Evolutionary conservation across 2,329 filamentous ascomycete species (phyloP).

Genomic region (Aspergillus pseudoviridinutans): DNA sequence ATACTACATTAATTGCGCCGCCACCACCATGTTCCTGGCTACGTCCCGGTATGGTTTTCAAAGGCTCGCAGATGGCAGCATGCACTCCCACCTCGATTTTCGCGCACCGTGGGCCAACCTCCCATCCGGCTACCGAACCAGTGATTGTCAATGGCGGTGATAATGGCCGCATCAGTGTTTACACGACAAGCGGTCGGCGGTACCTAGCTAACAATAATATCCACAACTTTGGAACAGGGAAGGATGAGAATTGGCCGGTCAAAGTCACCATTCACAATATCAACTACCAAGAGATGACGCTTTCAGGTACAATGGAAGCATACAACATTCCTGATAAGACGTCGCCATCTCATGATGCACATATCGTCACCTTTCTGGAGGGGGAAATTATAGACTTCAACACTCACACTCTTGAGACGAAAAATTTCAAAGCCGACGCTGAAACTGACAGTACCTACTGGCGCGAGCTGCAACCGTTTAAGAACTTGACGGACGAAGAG

Average conservation of each 20-base stretch:
- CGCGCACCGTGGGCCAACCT: constrained; percentile 25
- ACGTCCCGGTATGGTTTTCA: constrained; percentile 57
- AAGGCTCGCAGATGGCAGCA: constrained; percentile 58
- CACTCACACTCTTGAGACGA: constrained; percentile 45
- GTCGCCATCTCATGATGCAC: constrained; percentile 37
- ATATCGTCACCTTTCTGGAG: constrained; percentile 64
- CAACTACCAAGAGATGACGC: constrained; percentile 57
- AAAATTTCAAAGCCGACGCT: constrained; percentile 44
- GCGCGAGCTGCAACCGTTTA: constrained; percentile 47
- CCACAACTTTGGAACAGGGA: constrained; percentile 20
- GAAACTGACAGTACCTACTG: constrained; percentile 48
- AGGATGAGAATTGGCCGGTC: constrained; percentile 63
- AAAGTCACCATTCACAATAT: constrained; percentile 62
- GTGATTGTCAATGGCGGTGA: constrained; percentile 35
- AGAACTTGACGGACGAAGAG: constrained; percentile 41
- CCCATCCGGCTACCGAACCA: constrained; percentile 27
- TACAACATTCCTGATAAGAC: constrained; percentile 60
- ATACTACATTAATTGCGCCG: constrained; percentile 49
- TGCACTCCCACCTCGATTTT: constrained; percentile 27
- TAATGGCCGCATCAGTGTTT: constrained; percentile 31
- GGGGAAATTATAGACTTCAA: constrained; percentile 66
- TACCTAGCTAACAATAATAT: constrained; percentile 31
- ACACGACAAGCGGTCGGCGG: constrained; percentile 34
- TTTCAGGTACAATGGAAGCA: constrained; percentile 67
- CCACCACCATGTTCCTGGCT: constrained; percentile 59